Percentiles rank a stretch among this genome's conserved stretches.
Evolutionary conservation across 2,329 filamentous ascomycete genomes (phyloP).

Genomic region (Arthroderma sp.): DNA sequence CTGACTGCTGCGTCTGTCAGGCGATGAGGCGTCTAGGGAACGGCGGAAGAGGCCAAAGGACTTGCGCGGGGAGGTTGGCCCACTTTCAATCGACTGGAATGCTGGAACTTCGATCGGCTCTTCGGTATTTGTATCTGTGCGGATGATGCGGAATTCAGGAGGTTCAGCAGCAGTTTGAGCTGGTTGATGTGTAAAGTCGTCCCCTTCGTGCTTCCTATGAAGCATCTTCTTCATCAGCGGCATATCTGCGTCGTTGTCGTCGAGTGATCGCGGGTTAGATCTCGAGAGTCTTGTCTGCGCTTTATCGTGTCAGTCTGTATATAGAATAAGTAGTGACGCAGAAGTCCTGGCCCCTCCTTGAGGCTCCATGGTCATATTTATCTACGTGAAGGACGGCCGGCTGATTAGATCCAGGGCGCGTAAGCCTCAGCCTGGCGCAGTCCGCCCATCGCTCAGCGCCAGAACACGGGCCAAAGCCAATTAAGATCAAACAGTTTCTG

Average conservation of each 20-base stretch:
- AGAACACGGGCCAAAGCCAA: background rate
- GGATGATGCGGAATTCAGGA: constrained; percentile 70
- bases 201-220: constrained; percentile 49
- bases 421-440: constrained; percentile 1
- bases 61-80: constrained; percentile 15
- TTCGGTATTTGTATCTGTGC: constrained; percentile 68
- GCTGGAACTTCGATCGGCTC: constrained; percentile 64
- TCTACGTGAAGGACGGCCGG: background rate
- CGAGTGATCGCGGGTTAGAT: too few species aligned
- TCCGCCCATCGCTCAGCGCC: background rate
- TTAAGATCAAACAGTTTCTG: background rate
- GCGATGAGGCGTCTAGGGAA: constrained; percentile 14
- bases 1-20: background rate
- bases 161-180: constrained; percentile 19
- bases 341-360: background rate
- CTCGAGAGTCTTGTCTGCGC: background rate
- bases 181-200: constrained; percentile 14
- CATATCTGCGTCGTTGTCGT: constrained; percentile 37
- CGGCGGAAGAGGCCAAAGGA: constrained; percentile 27
- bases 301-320: background rate
- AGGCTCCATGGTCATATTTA: background rate
- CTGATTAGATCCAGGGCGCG: constrained; percentile 1
- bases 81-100: constrained; percentile 8
- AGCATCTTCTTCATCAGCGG: constrained; percentile 46
- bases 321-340: background rate